Base-by-base conservation (phyloP, 257 asterid genomes). In the Mentha longifolia region DNA sequence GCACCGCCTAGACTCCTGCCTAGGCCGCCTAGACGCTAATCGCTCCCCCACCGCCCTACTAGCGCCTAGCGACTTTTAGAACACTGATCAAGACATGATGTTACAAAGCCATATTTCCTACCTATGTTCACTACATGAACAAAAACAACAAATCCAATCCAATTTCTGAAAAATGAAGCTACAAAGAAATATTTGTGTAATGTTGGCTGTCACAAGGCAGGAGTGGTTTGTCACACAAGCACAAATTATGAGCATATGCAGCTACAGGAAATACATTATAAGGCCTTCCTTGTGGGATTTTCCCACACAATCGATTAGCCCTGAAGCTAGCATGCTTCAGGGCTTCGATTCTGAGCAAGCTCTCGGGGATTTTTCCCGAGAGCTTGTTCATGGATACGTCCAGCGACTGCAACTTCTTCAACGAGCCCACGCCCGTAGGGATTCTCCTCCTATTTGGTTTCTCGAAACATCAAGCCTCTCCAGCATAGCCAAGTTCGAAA, bases 161-260 rank as follows among this genome's bases (percentile, higher is more conserved):
- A 12, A 11, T 10, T 4, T 22, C 25, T 4, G 4, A 52, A 55
- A 22, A 10, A 55, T 55, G 35, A 30, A 14, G 31, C 20, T 31
- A 58, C 22, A 58, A 58, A 15, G 41, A 30, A 57, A 57, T 13
- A 20, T 58, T n/a, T 30, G 43, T 22, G 25, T 22, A 22, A 20
- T 71, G 39, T 79, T 59, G 82, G 43, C 66, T 84, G 79, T 69
- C 84, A 74, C 97, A 92, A 54, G 88, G 81, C 10, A 81, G 83
- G 75, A 92, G 71, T 3, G 98, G 98, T 64, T 81, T 88, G 39
- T 89, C 96, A 76, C 98, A 92, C 77, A 90, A 78, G 68, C 98
- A 88, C 75, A 77, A 41, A 60, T 92, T 90, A 54, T 90, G 88
- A 63, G 90, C 90, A 81, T 92, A 92, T 33, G 96, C 89, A 56